Evolutionary conservation across 2,329 filamentous ascomycete genomes (phyloP).

Genomic region (Colletotrichum camelliae): DNA sequence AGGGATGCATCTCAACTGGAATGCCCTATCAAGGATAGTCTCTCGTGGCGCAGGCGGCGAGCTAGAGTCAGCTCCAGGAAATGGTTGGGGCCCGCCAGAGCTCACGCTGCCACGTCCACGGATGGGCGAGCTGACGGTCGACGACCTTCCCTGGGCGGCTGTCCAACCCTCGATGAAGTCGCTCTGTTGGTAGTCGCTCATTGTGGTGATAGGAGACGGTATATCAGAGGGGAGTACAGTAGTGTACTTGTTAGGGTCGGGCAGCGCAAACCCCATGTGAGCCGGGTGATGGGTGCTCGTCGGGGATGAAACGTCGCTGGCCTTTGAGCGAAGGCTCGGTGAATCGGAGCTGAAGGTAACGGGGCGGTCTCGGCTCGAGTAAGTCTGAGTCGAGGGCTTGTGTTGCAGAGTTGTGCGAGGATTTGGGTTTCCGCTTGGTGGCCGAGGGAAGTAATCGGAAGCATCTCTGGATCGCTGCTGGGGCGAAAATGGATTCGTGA

Average conservation of each 20-base stretch:
- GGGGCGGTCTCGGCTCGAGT: conserved; percentile 54
- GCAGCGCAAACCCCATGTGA: conserved; percentile 42
- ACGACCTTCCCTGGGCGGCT: conserved; percentile 63
- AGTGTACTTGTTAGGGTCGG: conserved; percentile 52
- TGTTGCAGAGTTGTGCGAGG: conserved; percentile 46
- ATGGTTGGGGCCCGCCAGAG: conserved; percentile 48
- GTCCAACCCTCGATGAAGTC: conserved; percentile 68
- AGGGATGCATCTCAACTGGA: conserved; percentile 67
- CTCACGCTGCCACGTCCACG: conserved; percentile 60
- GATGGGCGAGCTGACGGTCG: conserved; percentile 61
- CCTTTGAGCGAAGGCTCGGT: conserved; percentile 65
- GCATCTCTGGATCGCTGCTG: conserved; percentile 40
- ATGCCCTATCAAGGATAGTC: conserved; percentile 71
- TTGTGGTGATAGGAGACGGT: conserved; percentile 59
- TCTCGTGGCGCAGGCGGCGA: conserved; percentile 62
- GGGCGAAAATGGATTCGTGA: conserved; percentile 57
- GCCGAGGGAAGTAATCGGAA: conserved; percentile 47
- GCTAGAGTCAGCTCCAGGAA: conserved; percentile 45
- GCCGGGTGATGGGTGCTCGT: conserved; percentile 53
- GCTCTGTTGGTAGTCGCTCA: conserved; percentile 57
- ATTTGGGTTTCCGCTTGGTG: conserved; percentile 47
- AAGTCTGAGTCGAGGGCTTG: conserved; percentile 54
- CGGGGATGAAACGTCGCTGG: conserved; percentile 67
- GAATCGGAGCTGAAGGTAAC: conserved; percentile 62
- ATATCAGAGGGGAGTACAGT: conserved; percentile 56